phyloP scores from a whole-genome alignment of 2,329 filamentous ascomycete genomes.

The Fusarium coffeatum region DNA sequence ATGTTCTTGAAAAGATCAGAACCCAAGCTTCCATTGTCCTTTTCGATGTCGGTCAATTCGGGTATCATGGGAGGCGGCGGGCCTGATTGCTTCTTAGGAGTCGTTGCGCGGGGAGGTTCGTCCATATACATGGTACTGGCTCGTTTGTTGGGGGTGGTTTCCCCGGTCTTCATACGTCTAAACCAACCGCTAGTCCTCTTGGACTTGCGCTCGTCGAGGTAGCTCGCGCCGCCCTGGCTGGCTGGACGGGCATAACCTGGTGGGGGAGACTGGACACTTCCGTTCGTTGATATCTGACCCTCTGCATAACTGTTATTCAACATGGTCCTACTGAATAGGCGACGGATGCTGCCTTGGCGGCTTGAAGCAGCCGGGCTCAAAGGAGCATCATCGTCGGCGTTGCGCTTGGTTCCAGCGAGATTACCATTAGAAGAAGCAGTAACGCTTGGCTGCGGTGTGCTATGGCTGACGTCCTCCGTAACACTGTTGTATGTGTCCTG shows the following conservation, averaged over 20 bases:
- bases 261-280: constrained; percentile 47
- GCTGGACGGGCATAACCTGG: constrained; percentile 55
- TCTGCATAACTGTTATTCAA: constrained; percentile 66
- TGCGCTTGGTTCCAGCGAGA: constrained; percentile 60
- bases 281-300: constrained; percentile 57
- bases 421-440: constrained; percentile 56
- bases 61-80: constrained; percentile 72
- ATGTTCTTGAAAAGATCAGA: constrained; percentile 70
- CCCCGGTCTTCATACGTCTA: constrained; percentile 60
- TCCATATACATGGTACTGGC: constrained; percentile 57
- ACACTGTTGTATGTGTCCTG: constrained; percentile 29
- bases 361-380: constrained; percentile 64
- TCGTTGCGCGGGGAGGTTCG: constrained; percentile 47
- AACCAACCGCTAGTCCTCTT: constrained; percentile 71
- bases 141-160: constrained; percentile 52
- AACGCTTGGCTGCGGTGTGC: constrained; percentile 40
- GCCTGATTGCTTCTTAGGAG: constrained; percentile 54
- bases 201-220: constrained; percentile 64
- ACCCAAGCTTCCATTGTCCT: constrained; percentile 61
- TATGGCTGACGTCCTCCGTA: constrained; percentile 34
- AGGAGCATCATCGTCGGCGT: constrained; percentile 63
- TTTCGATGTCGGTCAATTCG: constrained; percentile 65
- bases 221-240: constrained; percentile 62
- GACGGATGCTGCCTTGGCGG: constrained; percentile 67
- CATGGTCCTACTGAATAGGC: constrained; percentile 66